Conservation (phyloP, 805 yeast species). For the Saccharomycopsis selenospora region DNA sequence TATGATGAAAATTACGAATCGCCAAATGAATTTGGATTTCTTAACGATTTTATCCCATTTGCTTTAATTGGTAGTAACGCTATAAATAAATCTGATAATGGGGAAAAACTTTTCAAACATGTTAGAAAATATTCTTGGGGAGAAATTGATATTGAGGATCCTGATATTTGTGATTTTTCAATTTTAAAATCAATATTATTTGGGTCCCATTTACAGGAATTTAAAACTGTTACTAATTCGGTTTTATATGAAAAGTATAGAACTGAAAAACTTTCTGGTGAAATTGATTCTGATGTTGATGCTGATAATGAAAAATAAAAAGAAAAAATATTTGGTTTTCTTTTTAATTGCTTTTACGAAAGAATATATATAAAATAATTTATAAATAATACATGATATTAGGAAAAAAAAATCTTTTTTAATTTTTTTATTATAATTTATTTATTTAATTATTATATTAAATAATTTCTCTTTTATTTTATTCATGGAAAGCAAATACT, state of each 20-base stretch:
- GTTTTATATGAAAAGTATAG: slow-evolving; percentile 71
- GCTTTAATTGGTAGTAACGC: slow-evolving; percentile 56
- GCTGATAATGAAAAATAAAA: no score
- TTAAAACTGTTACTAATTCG: slow-evolving; percentile 74
- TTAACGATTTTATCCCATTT: slow-evolving; percentile 51
- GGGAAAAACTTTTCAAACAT: slow-evolving; percentile 30
- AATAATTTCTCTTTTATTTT: no score
- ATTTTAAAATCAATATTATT: slow-evolving; percentile 60
- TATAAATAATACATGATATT: no score
- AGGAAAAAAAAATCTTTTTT: no score
- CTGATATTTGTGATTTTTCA: slow-evolving; percentile 45
- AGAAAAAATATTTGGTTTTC: no score
- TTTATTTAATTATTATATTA: no score
- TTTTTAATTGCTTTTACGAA: no score
- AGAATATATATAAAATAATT: no score
- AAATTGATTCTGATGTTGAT: not conserved
- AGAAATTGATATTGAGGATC: slow-evolving; percentile 42
- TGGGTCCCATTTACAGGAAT: slow-evolving; percentile 78
- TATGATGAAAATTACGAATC: slow-evolving; percentile 30
- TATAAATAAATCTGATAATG: slow-evolving; percentile 27
- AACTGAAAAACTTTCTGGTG: slow-evolving; percentile 57
- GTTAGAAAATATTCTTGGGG: slow-evolving; percentile 68
- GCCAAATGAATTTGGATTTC: slow-evolving; percentile 28
- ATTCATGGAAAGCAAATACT: not conserved
- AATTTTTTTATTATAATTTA: no score